Percentiles rank a stretch among this genome's conserved stretches.
Evolutionary conservation across 495 filamentous ascomycete genomes (phyloP).

Genomic region (Neurospora sp.): DNA sequence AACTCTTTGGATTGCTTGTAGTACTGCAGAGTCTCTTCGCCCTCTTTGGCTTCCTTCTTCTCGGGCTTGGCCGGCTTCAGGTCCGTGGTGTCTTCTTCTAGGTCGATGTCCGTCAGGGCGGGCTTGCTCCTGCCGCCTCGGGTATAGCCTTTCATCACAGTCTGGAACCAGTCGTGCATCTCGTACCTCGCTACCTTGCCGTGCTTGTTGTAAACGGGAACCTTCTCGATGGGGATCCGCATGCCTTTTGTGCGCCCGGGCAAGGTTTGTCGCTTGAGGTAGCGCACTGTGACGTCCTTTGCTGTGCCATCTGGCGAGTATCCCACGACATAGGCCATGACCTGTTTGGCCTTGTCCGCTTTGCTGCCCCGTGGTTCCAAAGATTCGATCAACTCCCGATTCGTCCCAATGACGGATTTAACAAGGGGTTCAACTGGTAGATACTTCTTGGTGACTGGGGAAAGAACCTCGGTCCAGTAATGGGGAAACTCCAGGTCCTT

Average conservation of each 20-base stretch:
- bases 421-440: conserved; percentile 70
- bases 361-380: conserved; percentile 77
- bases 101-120: conserved; percentile 54
- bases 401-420: conserved; percentile 54
- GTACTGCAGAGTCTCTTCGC: conserved; percentile 74
- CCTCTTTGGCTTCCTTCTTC: conserved; percentile 60
- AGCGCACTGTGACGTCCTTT: conserved; percentile 90
- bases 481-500: conserved; percentile 68
- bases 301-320: conserved; percentile 79
- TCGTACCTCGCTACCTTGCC: conserved; percentile 63
- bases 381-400: conserved; percentile 55
- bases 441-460: conserved; percentile 64
- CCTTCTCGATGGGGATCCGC: conserved; percentile 64
- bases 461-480: conserved; percentile 90
- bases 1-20: conserved; percentile 81
- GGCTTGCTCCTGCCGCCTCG: conserved; percentile 42
- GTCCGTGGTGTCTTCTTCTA: conserved; percentile 66
- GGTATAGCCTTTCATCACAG: conserved; percentile 61
- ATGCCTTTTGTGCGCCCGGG: conserved; percentile 88
- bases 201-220: conserved; percentile 62
- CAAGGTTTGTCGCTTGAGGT: conserved; percentile 73
- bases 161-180: conserved; percentile 78
- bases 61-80: conserved; percentile 61
- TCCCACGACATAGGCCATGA: conserved; percentile 84
- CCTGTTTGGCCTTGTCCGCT: conserved; percentile 76